These are phyloP conservation scores for Alternaria incomplexa DNA, from an alignment of 2,329 filamentous ascomycete genomes.

Conservation along the genomic window DNA sequence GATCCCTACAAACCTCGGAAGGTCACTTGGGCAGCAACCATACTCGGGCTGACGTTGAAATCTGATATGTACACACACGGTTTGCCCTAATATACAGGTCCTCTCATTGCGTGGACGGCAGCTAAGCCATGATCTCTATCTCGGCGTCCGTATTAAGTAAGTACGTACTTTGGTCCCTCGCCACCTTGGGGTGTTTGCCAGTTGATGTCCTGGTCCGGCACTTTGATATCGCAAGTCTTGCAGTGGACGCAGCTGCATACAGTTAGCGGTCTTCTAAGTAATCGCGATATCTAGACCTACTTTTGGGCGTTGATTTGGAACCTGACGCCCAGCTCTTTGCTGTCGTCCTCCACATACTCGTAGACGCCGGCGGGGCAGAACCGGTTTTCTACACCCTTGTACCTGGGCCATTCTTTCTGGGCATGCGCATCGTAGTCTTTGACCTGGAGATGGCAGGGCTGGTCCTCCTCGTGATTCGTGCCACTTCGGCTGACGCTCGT, in stretches of 20 bases:
- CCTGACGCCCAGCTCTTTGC: conserved; percentile 83
- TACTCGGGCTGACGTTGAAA: conserved; percentile 8
- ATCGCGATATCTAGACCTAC: conserved; percentile 63
- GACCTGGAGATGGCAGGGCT: conserved; percentile 94
- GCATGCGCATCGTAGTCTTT: conserved; percentile 94
- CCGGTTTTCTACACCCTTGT: conserved; percentile 90
- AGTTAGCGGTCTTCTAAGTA: conserved; percentile 31
- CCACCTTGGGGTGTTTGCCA: conserved; percentile 89
- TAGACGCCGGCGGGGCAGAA: conserved; percentile 98
- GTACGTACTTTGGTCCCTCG: conserved; percentile 71
- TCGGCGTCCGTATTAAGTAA: conserved; percentile 52
- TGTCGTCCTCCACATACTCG: conserved; percentile 93
- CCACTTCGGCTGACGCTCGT: conserved; percentile 94
- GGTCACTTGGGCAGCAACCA: conserved; percentile 18
- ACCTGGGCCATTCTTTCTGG: conserved; percentile 79
- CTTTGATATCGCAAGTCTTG: conserved; percentile 99
- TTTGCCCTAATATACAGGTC: conserved; percentile 14
- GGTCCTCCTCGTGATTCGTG: conserved; percentile 98
- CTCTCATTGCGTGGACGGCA: neutral
- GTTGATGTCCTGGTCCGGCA: conserved; percentile 94
- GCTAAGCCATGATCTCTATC: neutral
- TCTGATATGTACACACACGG: conserved; percentile 7
- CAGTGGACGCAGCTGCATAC: conserved; percentile 87
- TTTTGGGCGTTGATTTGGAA: conserved; percentile 99
- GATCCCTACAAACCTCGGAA: neutral